Conservation (phyloP, 75 land plant species). For the Sequoiadendron giganteum region DNA sequence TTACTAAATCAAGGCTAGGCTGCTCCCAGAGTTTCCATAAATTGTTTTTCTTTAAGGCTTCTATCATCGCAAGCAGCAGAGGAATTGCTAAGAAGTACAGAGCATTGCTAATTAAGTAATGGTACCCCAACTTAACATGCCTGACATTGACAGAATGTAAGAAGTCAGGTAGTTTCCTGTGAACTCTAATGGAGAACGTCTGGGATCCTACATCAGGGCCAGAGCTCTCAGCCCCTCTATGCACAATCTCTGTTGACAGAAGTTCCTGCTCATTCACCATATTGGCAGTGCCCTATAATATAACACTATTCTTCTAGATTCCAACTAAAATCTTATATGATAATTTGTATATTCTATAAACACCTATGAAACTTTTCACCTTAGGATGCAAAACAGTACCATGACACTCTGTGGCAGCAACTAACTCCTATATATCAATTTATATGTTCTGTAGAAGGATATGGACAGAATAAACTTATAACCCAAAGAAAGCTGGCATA, state of each 20-base stretch:
- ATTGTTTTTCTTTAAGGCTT: background rate
- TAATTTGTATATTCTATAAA: too few species aligned
- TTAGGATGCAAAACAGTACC: too few species aligned
- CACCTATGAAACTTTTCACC: too few species aligned
- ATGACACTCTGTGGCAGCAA: too few species aligned
- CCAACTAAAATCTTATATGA: too few species aligned
- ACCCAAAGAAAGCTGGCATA: too few species aligned
- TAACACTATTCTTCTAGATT: too few species aligned
- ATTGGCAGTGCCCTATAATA: background rate
- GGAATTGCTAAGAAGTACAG: background rate
- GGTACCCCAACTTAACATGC: background rate
- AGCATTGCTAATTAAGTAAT: background rate
- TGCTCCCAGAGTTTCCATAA: conserved; percentile 51
- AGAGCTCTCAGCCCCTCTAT: background rate
- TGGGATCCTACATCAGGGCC: background rate
- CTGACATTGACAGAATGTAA: background rate
- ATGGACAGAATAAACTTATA: too few species aligned
- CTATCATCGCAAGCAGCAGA: background rate
- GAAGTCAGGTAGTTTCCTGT: background rate
- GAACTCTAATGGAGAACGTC: background rate
- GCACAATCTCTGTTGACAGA: background rate
- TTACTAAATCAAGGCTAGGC: conserved; percentile 31
- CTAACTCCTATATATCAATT: too few species aligned
- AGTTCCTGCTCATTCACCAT: background rate
- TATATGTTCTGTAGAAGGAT: too few species aligned